phyloP scores from a whole-genome alignment of 23 red algal species.

The Gracilaria domingensis region DNA sequence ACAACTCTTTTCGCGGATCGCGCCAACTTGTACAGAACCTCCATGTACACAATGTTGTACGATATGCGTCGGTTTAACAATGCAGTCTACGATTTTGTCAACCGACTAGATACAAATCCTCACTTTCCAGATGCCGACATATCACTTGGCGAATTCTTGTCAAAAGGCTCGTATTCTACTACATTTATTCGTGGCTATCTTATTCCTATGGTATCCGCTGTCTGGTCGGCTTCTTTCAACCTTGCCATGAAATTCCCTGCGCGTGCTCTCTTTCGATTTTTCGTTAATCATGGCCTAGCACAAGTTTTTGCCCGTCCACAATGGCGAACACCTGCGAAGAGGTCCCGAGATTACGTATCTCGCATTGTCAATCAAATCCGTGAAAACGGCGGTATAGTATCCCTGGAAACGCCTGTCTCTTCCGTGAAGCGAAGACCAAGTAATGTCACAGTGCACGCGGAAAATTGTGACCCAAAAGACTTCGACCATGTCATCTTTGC shows the following conservation, averaged over 20 bases:
- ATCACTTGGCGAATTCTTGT: conserved; percentile 79
- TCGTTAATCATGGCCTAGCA: conserved; percentile 96
- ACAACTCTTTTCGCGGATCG: conserved; percentile 77
- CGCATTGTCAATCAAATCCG: conserved; percentile 44
- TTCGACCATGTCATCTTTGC: conserved; percentile 96
- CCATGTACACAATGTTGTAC: conserved; percentile 87
- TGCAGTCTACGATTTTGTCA: conserved; percentile 64
- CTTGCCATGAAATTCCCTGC: conserved; percentile 82
- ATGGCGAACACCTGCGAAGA: conserved; percentile 89
- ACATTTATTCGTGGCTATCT: conserved; percentile 88
- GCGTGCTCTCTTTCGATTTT: conserved; percentile 84
- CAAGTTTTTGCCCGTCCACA: conserved; percentile 88
- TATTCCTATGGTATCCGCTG: conserved; percentile 90
- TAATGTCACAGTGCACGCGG: conserved; percentile 48
- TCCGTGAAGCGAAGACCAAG: conserved; percentile 27
- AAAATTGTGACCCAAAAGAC: conserved; percentile 19
- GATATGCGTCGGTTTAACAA: conserved; percentile 95
- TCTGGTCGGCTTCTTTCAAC: conserved; percentile 87
- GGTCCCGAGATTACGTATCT: conserved; percentile 81
- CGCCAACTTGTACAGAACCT: conserved; percentile 59
- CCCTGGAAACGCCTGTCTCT: conserved; percentile 50
- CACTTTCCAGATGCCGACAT: conserved; percentile 39
- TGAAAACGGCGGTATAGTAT: conserved; percentile 39
- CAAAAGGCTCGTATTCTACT: conserved; percentile 67
- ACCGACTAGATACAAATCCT: conserved; percentile 51